Evolutionary conservation across 768 basidiomycete species (phyloP).

Genomic region (Xerocomellus dryophilus): DNA sequence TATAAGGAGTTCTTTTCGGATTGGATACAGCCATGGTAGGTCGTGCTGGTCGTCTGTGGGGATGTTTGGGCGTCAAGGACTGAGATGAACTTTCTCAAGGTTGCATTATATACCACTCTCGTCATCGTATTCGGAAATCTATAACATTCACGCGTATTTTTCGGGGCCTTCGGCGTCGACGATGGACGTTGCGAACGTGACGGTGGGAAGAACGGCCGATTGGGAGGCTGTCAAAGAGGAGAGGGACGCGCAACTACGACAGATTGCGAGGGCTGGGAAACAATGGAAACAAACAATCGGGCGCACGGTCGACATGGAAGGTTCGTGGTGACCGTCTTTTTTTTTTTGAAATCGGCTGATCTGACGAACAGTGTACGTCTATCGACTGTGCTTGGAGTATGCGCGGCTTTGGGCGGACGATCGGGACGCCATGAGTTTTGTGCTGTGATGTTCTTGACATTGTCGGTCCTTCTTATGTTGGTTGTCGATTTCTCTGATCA

Average conservation of each 20-base stretch:
- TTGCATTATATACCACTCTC: constrained; percentile 94
- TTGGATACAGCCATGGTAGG: constrained; percentile 89
- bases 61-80: background rate
- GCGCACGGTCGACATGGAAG: constrained; percentile 88
- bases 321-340: constrained; percentile 39
- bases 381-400: constrained; percentile 85
- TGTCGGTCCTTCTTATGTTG: background rate
- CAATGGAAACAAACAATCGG: constrained; percentile 88
- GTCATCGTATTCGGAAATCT: constrained; percentile 82
- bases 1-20: constrained; percentile 89
- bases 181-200: constrained; percentile 51
- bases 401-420: constrained; percentile 83
- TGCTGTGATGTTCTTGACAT: constrained; percentile 13
- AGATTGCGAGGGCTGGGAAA: constrained; percentile 90
- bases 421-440: constrained; percentile 62
- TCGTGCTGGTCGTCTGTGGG: background rate
- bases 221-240: constrained; percentile 40
- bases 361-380: constrained; percentile 65
- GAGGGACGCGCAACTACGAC: constrained; percentile 68
- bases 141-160: constrained; percentile 92
- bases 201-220: constrained; percentile 31
- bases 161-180: constrained; percentile 73
- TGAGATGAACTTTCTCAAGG: constrained; percentile 43
- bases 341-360: background rate
- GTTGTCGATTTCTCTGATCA: too few species aligned